Conservation (phyloP, 345 rosid species). For the Rhodomyrtus tomentosa region DNA sequence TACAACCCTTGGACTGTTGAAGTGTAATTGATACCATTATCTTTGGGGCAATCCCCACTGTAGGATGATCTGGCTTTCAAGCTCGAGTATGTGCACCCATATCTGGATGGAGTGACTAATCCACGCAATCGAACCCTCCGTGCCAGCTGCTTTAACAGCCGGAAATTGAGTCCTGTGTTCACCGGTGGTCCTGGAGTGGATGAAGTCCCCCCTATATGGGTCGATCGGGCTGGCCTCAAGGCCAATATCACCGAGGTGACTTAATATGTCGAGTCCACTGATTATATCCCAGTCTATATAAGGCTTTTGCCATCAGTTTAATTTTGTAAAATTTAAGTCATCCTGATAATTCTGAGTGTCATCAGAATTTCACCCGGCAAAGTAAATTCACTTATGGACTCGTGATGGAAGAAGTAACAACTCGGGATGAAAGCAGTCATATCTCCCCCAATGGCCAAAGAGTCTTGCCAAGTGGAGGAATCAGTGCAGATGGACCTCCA, state of each 20-base stretch:
- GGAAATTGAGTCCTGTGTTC: conserved; percentile 95
- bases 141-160: conserved; percentile 86
- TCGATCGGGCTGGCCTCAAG: conserved; percentile 91
- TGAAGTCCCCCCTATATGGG: conserved; percentile 99
- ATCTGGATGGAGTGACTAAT: conserved; percentile 74
- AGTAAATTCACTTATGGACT: conserved; percentile 97
- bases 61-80: conserved; percentile 99
- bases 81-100: conserved; percentile 96
- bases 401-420: conserved; percentile 98
- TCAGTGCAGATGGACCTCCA: conserved; percentile 98
- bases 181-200: conserved; percentile 97
- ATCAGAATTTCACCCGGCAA: conserved; percentile 92
- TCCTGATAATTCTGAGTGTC: background rate
- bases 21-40: background rate
- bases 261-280: background rate
- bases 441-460: conserved; percentile 84
- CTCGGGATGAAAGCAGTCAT: conserved; percentile 94
- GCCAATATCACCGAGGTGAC: conserved; percentile 94
- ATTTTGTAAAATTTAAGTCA: background rate
- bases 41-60: background rate
- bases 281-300: background rate
- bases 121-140: conserved; percentile 82
- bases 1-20: background rate
- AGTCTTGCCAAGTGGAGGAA: conserved; percentile 92
- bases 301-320: background rate